Evolutionary conservation across 305 asterid genomes (phyloP).

Genomic region (Solanum hybrid): DNA sequence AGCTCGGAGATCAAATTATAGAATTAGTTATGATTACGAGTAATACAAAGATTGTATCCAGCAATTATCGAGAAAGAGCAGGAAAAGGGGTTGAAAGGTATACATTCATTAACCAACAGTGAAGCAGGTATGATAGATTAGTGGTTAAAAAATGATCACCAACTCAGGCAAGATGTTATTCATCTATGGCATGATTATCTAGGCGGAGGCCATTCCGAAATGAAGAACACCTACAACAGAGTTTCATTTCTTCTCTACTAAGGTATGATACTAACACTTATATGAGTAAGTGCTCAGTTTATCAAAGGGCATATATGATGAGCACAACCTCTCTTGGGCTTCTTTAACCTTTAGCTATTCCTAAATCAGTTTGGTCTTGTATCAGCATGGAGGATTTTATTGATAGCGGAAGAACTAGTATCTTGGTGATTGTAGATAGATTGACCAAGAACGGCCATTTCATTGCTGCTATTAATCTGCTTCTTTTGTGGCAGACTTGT

Average conservation of each 20-base stretch:
- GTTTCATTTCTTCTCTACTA: background rate
- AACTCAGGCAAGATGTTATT: background rate
- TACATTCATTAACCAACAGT: background rate
- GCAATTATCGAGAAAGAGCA: background rate
- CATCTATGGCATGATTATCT: background rate
- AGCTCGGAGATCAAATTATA: background rate
- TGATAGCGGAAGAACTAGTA: background rate
- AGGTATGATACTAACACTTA: background rate
- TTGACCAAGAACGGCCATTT: background rate
- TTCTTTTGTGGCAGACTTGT: background rate
- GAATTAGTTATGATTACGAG: background rate
- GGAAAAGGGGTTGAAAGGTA: background rate
- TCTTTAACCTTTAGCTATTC: background rate
- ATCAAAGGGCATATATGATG: background rate
- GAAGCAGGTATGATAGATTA: background rate
- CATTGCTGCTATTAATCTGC: background rate
- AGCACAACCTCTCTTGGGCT: background rate
- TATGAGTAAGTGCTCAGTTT: background rate
- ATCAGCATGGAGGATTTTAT: background rate
- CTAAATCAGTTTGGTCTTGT: background rate
- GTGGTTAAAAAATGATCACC: background rate
- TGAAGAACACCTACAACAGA: background rate
- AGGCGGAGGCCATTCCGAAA: background rate
- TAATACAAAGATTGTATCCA: background rate
- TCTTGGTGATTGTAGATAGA: background rate